phyloP scores from a whole-genome alignment of 345 rosid genomes.

The Microcos paniculata region DNA sequence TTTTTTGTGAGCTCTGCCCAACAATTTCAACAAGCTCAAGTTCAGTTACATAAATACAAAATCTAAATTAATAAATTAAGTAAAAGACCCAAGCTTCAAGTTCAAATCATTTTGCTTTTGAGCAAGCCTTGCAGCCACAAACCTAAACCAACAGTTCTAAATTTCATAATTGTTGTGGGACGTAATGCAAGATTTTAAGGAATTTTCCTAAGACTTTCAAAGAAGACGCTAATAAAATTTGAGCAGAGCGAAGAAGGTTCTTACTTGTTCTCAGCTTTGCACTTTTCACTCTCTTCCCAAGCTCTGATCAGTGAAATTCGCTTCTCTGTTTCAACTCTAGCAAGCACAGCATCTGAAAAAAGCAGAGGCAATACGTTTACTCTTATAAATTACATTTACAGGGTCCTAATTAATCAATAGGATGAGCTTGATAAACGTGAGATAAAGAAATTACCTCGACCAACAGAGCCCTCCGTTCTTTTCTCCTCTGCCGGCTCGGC shows the following conservation, averaged over 20 bases:
- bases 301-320: conserved; percentile 74
- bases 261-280: conserved; percentile 89
- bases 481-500: conserved; percentile 39
- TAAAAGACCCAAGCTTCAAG: not conserved
- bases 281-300: conserved; percentile 97
- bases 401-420: not conserved
- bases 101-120: not conserved
- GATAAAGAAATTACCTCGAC: conserved; percentile 45
- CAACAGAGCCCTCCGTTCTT: conserved; percentile 39
- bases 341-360: conserved; percentile 65
- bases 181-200: no score
- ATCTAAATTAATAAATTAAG: not conserved
- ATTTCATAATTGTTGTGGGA: not conserved
- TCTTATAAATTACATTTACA: not conserved
- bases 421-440: not conserved
- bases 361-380: not conserved
- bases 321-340: conserved; percentile 76
- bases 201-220: not conserved
- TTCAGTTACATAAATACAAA: not conserved
- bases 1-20: conserved; percentile 67
- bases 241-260: not conserved
- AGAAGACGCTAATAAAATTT: not conserved
- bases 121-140: not conserved
- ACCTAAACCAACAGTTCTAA: not conserved
- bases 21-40: not conserved